Evolutionary conservation across 176 grass and related monocot species (phyloP), one percentile per base, ranked within the genome.

Genomic region (Carex myosuroides): DNA sequence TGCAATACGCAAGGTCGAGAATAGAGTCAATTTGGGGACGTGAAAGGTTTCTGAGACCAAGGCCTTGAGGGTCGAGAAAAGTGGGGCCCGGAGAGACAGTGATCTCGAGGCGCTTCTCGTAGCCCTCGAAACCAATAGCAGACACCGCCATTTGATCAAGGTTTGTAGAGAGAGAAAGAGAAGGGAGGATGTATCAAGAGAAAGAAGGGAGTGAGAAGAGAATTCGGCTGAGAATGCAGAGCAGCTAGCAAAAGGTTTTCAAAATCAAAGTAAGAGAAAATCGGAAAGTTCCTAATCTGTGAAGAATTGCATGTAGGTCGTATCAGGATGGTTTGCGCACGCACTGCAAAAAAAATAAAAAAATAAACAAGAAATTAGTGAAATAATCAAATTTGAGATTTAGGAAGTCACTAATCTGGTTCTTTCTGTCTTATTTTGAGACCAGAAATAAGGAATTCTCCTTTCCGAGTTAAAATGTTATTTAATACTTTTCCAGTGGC

Each of bases 321-420:
- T 94, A 91, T 97, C 92, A 97, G 90, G 94, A 97, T 87, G 94
- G 94, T 84, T 91, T 92, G 84, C 94, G 90, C 59, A 70, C 92
- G 84, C 94, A 97, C 94, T 97, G 94, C 8, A 77, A 54, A 22
- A 54, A 22, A 16, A 16, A 76, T 9, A 76, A 90, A 65, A 73
- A 79, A 26, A 84, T 59, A 52, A 9, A 78, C 53, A 85, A 18
- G 8, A 26, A 14, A 81, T 87, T 79, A 87, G 18, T 48, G 81
- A 88, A 24, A 21, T 42, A 80, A 87, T 22, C 10, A 83, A 65
- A 64, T 46, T 18, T 24, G 16, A 79, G 56, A 81, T 60, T 30
- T 70, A 22, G 2, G 1, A 57, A 18, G 52, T 33, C 26, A 33
- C 6, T 32, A 78, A 57, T 55, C 73, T 55, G 22, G 32, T 55